Evolutionary conservation across 305 asterid genomes (phyloP).

Genomic region (Fraxinus latifolia): DNA sequence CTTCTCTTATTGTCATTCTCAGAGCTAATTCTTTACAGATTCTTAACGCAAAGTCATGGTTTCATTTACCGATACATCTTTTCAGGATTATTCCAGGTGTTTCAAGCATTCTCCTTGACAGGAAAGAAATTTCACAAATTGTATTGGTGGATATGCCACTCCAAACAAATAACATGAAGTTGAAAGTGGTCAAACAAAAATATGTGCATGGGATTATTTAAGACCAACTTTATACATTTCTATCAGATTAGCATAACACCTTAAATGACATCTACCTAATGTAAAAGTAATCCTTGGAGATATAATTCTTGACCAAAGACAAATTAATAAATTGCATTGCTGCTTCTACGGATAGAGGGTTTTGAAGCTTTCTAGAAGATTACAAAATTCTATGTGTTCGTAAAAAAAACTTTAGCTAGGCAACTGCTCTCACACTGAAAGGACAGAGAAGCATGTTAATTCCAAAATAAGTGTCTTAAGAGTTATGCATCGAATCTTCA

Average conservation of each 20-base stretch:
- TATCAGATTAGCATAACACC: neutral
- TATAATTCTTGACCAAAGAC: neutral
- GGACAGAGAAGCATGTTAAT: neutral
- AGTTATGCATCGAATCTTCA: neutral
- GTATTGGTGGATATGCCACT: neutral
- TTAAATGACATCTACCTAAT: neutral
- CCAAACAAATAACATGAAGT: constrained; percentile 6
- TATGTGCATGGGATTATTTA: neutral
- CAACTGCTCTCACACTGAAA: neutral
- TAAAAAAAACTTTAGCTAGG: neutral
- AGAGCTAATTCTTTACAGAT: neutral
- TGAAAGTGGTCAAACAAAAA: neutral
- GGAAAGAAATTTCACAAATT: neutral
- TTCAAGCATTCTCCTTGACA: neutral
- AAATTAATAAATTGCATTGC: neutral
- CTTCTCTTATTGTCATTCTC: neutral
- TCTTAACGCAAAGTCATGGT: neutral
- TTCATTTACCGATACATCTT: neutral
- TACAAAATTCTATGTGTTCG: neutral
- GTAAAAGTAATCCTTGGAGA: neutral
- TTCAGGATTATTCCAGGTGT: neutral
- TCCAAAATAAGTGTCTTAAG: neutral
- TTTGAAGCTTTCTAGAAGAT: neutral
- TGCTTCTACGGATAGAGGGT: neutral
- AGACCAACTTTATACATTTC: neutral